These are phyloP conservation scores for Pterocarpus macrocarpus DNA, from an alignment of 306 rosid genomes.

Conservation along the genomic window DNA sequence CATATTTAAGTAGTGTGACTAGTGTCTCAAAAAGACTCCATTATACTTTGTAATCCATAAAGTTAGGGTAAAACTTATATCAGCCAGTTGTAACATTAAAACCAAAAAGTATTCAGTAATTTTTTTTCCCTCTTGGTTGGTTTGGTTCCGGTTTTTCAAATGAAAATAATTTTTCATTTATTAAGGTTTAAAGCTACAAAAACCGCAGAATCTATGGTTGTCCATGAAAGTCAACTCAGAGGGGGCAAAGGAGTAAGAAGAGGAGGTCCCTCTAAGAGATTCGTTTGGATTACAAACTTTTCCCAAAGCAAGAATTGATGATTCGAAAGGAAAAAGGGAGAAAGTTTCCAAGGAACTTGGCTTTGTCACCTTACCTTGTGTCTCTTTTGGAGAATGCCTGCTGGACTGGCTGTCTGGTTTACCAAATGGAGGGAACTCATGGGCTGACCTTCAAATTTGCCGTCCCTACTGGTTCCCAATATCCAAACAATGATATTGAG, in stretches of 20 bases:
- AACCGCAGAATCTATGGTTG: background rate
- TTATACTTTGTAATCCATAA: background rate
- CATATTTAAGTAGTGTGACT: background rate
- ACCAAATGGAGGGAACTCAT: background rate
- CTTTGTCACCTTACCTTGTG: slow-evolving; percentile 48
- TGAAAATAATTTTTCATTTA: no score
- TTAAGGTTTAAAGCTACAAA: background rate
- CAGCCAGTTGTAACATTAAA: background rate
- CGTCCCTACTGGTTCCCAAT: slow-evolving; percentile 56
- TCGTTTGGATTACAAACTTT: slow-evolving; percentile 61
- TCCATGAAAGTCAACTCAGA: slow-evolving; percentile 56
- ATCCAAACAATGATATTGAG: slow-evolving; percentile 48
- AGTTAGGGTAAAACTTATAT: background rate
- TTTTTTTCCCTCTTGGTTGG: background rate
- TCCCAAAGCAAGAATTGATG: slow-evolving; percentile 50
- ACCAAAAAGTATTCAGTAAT: background rate
- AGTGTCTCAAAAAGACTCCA: background rate
- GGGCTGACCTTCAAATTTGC: slow-evolving; percentile 47
- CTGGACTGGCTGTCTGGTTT: background rate
- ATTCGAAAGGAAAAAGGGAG: slow-evolving; percentile 49
- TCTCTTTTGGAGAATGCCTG: slow-evolving; percentile 44
- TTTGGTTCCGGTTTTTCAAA: background rate
- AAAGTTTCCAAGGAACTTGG: slow-evolving; percentile 57
- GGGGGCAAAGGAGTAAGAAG: slow-evolving; percentile 43
- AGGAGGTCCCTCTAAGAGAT: slow-evolving; percentile 47